Evolutionary conservation across 176 grass and related monocot genomes (phyloP).

Genomic region (Aechmea fasciata): DNA sequence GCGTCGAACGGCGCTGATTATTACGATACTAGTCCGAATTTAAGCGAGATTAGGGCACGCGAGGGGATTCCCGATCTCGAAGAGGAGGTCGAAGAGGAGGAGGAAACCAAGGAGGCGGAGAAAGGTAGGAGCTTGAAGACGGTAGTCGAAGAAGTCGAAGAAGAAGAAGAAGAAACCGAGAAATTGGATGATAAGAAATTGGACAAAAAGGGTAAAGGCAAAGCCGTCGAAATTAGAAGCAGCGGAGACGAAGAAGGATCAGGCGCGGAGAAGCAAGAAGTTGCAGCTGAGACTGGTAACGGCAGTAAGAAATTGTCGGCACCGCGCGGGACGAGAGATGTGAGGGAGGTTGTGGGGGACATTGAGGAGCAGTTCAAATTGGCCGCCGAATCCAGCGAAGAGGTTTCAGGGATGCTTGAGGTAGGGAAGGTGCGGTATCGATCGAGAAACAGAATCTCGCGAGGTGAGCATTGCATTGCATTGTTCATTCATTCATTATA

Average conservation of each 20-base stretch:
- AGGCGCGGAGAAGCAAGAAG: slow-evolving; percentile 28
- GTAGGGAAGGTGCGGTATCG: slow-evolving; percentile 51
- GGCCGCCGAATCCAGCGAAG: slow-evolving; percentile 31
- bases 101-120: background rate
- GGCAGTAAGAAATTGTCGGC: slow-evolving; percentile 23
- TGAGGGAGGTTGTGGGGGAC: slow-evolving; percentile 47
- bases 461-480: slow-evolving; percentile 50
- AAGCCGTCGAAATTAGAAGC: slow-evolving; percentile 11
- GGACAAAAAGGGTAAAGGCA: slow-evolving; percentile 27
- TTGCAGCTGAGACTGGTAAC: slow-evolving; percentile 6
- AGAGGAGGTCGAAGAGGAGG: slow-evolving; percentile 35
- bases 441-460: slow-evolving; percentile 32
- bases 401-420: slow-evolving; percentile 62
- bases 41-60: slow-evolving; percentile 43
- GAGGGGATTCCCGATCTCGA: slow-evolving; percentile 96
- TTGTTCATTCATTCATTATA: background rate
- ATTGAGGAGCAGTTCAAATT: slow-evolving; percentile 45
- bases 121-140: background rate
- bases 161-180: background rate
- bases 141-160: background rate
- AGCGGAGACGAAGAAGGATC: slow-evolving; percentile 22
- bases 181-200: too few species aligned
- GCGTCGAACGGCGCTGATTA: slow-evolving; percentile 11
- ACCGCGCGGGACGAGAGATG: slow-evolving; percentile 32
- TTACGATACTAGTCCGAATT: slow-evolving; percentile 37